Evolutionary conservation across 1,284 basidiomycete genomes (phyloP).

Genomic region (Tremellales sp.): DNA sequence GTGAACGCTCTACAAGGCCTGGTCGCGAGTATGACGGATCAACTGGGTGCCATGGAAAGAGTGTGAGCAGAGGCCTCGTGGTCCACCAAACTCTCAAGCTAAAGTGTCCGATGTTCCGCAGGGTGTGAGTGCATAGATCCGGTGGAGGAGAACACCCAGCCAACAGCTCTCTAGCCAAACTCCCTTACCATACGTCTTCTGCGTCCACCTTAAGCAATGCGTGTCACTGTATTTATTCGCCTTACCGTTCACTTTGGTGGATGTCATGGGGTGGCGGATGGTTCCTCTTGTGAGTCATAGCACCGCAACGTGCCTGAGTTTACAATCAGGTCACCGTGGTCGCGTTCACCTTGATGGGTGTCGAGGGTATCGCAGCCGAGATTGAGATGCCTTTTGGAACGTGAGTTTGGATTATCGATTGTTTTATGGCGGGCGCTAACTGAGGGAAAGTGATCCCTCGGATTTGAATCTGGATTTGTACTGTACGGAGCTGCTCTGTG

Average conservation of each 20-base stretch:
- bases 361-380: slow-evolving; percentile 87
- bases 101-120: too few species aligned
- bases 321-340: slow-evolving; percentile 47
- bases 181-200: slow-evolving; percentile 48
- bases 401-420: slow-evolving; percentile 50
- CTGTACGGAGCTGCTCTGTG: slow-evolving; percentile 77
- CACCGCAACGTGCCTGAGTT: slow-evolving; percentile 29
- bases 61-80: slow-evolving; percentile 48
- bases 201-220: slow-evolving; percentile 88
- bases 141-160: too few species aligned
- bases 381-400: slow-evolving; percentile 72
- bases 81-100: neutral
- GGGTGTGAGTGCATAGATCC: too few species aligned
- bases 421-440: slow-evolving; percentile 47
- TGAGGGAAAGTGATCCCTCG: slow-evolving; percentile 52
- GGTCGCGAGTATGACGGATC: slow-evolving; percentile 74
- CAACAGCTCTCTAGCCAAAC: too few species aligned
- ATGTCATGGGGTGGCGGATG: slow-evolving; percentile 62
- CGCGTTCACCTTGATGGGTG: slow-evolving; percentile 84
- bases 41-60: slow-evolving; percentile 78
- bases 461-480: slow-evolving; percentile 60
- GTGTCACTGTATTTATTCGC: slow-evolving; percentile 83
- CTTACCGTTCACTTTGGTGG: slow-evolving; percentile 75
- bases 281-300: slow-evolving; percentile 65
- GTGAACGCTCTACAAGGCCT: slow-evolving; percentile 64